Evolutionary conservation across 1,139 yeast species (phyloP).

Genomic region (Casaregolazyma suthepensis): DNA sequence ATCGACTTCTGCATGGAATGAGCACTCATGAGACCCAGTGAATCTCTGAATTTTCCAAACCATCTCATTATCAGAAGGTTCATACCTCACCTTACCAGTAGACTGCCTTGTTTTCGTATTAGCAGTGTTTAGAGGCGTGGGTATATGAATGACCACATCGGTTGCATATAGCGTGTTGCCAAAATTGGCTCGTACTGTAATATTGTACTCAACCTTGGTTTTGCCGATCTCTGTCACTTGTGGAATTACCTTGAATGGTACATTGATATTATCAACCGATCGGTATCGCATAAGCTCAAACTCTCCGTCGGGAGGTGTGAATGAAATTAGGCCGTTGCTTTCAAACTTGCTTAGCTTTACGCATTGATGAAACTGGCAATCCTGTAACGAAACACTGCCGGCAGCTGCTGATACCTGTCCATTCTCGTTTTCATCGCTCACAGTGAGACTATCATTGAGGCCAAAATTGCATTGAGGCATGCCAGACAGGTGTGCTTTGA

Average conservation of each 20-base stretch:
- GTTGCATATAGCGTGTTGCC: conserved; percentile 60
- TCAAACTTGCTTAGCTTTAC: conserved; percentile 69
- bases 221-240: conserved; percentile 49
- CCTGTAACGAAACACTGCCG: conserved; percentile 56
- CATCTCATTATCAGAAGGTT: conserved; percentile 58
- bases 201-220: conserved; percentile 47
- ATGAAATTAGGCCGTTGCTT: conserved; percentile 57
- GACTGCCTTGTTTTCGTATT: conserved; percentile 39
- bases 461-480: conserved; percentile 70
- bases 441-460: conserved; percentile 41
- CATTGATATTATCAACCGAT: conserved; percentile 48
- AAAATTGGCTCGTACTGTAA: conserved; percentile 57
- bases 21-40: conserved; percentile 59
- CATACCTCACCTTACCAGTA: conserved; percentile 63
- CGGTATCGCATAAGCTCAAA: conserved; percentile 82
- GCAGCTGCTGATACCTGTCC: conserved; percentile 34
- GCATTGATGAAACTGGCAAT: conserved; percentile 85
- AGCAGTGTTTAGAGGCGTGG: conserved; percentile 63
- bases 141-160: conserved; percentile 58
- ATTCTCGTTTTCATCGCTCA: conserved; percentile 23
- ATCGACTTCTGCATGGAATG: conserved; percentile 48
- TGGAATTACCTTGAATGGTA: conserved; percentile 72
- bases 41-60: conserved; percentile 68
- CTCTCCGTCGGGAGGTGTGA: conserved; percentile 88
- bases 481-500: conserved; percentile 73